Conservation (phyloP, 164 flowering plant species). For the Tetracentron sinense region DNA sequence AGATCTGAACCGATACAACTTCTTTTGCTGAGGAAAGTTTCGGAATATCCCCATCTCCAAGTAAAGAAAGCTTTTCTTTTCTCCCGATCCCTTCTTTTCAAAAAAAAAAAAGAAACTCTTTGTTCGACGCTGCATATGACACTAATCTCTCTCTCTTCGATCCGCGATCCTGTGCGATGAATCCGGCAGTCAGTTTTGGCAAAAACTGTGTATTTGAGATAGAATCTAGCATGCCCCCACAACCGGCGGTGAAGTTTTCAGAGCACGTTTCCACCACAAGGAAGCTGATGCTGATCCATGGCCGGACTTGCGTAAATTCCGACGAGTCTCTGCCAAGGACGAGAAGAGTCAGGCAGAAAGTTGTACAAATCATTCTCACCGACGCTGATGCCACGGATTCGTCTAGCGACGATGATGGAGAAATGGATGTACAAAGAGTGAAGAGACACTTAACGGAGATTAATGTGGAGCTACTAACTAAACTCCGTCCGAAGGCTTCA, state of each 20-base stretch:
- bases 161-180: slow-evolving; percentile 1
- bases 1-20: too few relatives aligned
- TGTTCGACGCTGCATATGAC: slow-evolving; percentile 2
- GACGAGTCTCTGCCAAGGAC: background rate
- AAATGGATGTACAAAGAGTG: slow-evolving; percentile 29
- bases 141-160: background rate
- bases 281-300: slow-evolving; percentile 14
- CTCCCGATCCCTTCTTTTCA: too few relatives aligned
- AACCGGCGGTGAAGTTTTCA: slow-evolving; percentile 26
- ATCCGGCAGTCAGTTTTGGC: background rate
- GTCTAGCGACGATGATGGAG: slow-evolving; percentile 47
- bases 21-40: too few relatives aligned
- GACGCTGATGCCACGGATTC: slow-evolving; percentile 62
- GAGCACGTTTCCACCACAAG: slow-evolving; percentile 37
- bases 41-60: too few relatives aligned
- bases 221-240: slow-evolving; percentile 1
- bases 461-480: slow-evolving; percentile 14
- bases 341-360: slow-evolving; percentile 14
- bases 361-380: slow-evolving; percentile 38
- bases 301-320: background rate
- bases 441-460: slow-evolving; percentile 46
- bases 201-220: too few relatives aligned
- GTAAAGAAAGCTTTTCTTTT: too few relatives aligned
- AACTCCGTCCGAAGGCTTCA: background rate
- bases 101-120: too few relatives aligned